Conservation (phyloP, 2,329 filamentous ascomycete species). For the Bimuria novae-zelandiae region DNA sequence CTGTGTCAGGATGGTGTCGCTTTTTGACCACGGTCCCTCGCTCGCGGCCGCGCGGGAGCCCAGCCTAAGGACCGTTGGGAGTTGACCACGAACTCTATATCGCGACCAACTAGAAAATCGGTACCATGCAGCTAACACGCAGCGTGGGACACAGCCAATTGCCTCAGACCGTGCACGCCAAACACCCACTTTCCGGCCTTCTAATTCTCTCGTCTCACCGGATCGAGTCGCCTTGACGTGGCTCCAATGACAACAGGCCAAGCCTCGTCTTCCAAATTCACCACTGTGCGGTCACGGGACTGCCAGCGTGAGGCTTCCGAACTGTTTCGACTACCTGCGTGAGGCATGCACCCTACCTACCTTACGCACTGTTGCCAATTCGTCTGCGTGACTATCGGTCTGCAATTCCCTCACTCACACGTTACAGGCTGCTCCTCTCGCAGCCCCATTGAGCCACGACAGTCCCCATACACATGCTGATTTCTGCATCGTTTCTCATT, state of each 20-base stretch:
- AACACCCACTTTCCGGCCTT: constrained; percentile 34
- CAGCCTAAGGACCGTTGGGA: constrained; percentile 14
- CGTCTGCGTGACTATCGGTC: constrained; percentile 40
- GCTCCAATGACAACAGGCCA: constrained; percentile 42
- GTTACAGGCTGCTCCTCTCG: constrained; percentile 27
- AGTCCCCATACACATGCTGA: constrained; percentile 31
- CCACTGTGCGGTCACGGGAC: constrained; percentile 31
- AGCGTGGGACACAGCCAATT: constrained; percentile 32
- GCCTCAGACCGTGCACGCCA: constrained; percentile 22
- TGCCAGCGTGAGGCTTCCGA: constrained; percentile 40
- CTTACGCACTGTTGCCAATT: constrained; percentile 19
- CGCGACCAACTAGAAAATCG: constrained; percentile 25
- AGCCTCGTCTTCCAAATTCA: constrained; percentile 26
- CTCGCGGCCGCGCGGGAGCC: constrained; percentile 21
- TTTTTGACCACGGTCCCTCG: constrained; percentile 25
- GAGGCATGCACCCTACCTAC: constrained; percentile 24
- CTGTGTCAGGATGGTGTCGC: constrained; percentile 21
- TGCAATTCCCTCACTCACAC: constrained; percentile 35
- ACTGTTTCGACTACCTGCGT: constrained; percentile 30
- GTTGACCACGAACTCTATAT: constrained; percentile 31
- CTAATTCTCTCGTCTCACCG: constrained; percentile 33
- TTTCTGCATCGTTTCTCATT: constrained; percentile 35
- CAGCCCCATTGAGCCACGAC: constrained; percentile 35
- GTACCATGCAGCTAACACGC: constrained; percentile 30
- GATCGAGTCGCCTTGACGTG: constrained; percentile 39